phyloP scores from a whole-genome alignment of 2,329 filamentous ascomycete genomes.

The Colletotrichum lini region DNA sequence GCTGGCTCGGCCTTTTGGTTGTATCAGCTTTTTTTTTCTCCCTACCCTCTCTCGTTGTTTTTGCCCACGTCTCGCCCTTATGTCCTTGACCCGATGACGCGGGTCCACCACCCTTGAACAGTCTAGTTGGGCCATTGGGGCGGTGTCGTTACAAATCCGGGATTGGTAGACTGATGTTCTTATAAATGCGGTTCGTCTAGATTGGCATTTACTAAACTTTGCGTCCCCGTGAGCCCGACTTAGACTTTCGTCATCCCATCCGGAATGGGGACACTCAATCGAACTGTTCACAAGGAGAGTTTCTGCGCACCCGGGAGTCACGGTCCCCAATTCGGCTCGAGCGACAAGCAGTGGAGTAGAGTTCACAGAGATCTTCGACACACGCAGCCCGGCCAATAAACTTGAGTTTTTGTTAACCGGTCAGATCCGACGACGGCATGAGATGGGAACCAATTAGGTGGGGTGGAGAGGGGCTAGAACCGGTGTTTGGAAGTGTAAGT shows the following conservation, averaged over 20 bases:
- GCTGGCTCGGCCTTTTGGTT: conserved; percentile 2
- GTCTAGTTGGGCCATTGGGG: conserved; percentile 17
- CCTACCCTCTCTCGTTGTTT: too few species aligned
- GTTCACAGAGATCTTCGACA: neutral
- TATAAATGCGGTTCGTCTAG: neutral
- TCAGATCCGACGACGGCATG: conserved; percentile 22
- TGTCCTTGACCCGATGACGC: conserved; percentile 1
- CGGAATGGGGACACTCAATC: conserved; percentile 14
- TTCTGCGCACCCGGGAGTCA: conserved; percentile 13
- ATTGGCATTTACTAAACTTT: neutral
- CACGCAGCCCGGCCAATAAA: conserved; percentile 10
- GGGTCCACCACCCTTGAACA: neutral
- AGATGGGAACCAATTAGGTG: neutral
- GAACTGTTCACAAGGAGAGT: conserved; percentile 4
- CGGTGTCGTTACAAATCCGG: conserved; percentile 29
- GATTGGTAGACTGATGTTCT: neutral
- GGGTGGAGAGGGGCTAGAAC: neutral
- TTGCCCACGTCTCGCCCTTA: neutral
- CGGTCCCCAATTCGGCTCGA: conserved; percentile 26
- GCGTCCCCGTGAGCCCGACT: neutral
- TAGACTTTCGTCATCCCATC: conserved; percentile 38
- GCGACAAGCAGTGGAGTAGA: conserved; percentile 14
- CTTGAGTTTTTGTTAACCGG: conserved; percentile 14
- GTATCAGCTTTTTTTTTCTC: neutral
- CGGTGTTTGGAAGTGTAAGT: conserved; percentile 3